Evolutionary conservation across 2,329 filamentous ascomycete species (phyloP), one percentile per base, ranked within the genome.

Genomic region (Aspergillus ibericus): DNA sequence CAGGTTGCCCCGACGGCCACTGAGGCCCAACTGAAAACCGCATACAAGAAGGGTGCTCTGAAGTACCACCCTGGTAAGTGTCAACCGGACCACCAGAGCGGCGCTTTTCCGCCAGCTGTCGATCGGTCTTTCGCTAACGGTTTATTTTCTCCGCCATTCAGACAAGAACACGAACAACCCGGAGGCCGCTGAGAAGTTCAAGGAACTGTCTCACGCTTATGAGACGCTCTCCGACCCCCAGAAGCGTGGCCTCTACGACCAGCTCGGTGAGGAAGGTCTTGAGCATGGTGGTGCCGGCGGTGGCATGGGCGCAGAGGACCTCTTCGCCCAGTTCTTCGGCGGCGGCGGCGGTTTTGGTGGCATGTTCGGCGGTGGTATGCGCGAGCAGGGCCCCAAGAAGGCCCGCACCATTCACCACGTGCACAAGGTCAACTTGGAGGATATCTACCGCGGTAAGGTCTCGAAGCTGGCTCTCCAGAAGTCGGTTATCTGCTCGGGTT

Each of bases 141-240:
- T 36, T n/a, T 15, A 18, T 34, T n/a, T 55, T 22, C 53, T 16
- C 7, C 13, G 15, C n/a, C 15, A 50, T 56, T 36, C 67, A 96
- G 93, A 99, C 80, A 99, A 99, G 85, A 99, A 99, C 79, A 87
- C 89, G 65, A 87, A 95, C 82, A 96, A 96, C 82, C 92, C 93
- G 40, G 90, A 88, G 25, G 93, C 95, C 53, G 92, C 93, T 69
- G 92, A 96, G 62, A 99, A 97, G 80, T 99, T 99, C 88, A 98
- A 99, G 83, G 93, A 97, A 71, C 85, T 97, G 61, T 96, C 92
- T 65, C 89, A 93, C 73, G 95, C 95, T 62, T 99, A 98, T 80
- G 95, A 99, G 82, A 85, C 96, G 66, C 88, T 99, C 16, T 95
- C 90, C 68, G 95, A 99, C 74, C 77, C 90, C 38, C 90, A 97